These are phyloP conservation scores for Saccharomyces hybrid DNA, from an alignment of 1,139 yeast species.

Conservation along the genomic window DNA sequence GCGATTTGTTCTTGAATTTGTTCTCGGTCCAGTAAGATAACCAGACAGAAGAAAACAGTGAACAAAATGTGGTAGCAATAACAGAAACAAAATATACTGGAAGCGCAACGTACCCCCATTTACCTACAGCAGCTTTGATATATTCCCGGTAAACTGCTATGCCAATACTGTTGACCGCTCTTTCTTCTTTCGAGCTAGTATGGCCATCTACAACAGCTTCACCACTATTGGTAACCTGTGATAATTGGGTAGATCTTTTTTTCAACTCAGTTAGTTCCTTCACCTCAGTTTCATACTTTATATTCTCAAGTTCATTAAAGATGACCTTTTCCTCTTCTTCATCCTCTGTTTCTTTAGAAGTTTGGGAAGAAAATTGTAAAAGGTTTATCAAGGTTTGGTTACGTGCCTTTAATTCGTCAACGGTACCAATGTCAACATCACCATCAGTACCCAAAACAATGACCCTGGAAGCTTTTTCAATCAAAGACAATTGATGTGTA, in stretches of 20 bases:
- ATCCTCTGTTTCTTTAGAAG: conserved; percentile 32
- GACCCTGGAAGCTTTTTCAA: conserved; percentile 61
- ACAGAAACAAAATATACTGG: conserved; percentile 39
- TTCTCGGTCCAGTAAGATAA: conserved; percentile 72
- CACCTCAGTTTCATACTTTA: conserved; percentile 20
- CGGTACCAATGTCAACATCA: conserved; percentile 50
- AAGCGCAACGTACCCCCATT: conserved; percentile 41
- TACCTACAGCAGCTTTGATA: conserved; percentile 36
- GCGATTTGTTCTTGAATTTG: conserved; percentile 42
- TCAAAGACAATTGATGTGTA: conserved; percentile 73
- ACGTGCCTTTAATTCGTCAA: conserved; percentile 37
- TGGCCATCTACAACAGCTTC: conserved; percentile 26
- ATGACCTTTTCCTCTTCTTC: conserved; percentile 26
- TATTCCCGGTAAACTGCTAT: conserved; percentile 44
- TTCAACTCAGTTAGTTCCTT: conserved; percentile 15
- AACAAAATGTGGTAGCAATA: conserved; percentile 45
- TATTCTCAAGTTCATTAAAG: background rate
- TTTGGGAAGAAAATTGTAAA: conserved; percentile 41
- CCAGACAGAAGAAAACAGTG: conserved; percentile 71
- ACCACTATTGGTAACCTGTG: conserved; percentile 3
- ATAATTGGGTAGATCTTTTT: conserved; percentile 16
- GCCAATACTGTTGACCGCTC: conserved; percentile 43
- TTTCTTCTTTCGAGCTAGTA: conserved; percentile 42
- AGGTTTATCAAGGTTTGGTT: conserved; percentile 45
- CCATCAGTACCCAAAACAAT: conserved; percentile 68